Evolutionary conservation across 2,329 filamentous ascomycete species (phyloP).

Genomic region (Aspergillus neoniger): DNA sequence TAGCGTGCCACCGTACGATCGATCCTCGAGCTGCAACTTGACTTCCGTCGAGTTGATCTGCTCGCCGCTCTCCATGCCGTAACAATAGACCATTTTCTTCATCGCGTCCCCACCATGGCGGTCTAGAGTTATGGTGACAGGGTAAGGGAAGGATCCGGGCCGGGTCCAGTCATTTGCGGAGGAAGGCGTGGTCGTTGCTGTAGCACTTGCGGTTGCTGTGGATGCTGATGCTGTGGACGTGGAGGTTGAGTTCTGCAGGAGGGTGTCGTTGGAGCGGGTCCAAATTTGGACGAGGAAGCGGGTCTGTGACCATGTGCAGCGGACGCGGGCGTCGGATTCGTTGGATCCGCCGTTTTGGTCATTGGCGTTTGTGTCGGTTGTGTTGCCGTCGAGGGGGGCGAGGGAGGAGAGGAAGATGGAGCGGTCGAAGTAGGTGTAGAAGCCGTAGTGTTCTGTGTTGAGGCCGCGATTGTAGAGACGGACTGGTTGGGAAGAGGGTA

Average conservation of each 20-base stretch:
- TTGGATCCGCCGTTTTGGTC: conserved; percentile 51
- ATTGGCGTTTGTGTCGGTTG: conserved; percentile 45
- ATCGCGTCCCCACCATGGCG: conserved; percentile 58
- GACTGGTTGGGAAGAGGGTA: conserved; percentile 71
- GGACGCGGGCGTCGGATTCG: conserved; percentile 48
- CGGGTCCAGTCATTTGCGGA: conserved; percentile 51
- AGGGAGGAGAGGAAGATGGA: conserved; percentile 75
- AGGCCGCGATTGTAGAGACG: conserved; percentile 82
- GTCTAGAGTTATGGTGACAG: conserved; percentile 61
- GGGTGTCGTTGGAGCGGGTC: conserved; percentile 51
- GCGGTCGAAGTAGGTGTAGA: conserved; percentile 89
- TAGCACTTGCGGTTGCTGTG: conserved; percentile 16
- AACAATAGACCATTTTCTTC: conserved; percentile 63
- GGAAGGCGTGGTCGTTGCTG: conserved; percentile 23
- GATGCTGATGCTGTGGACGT: conserved; percentile 18
- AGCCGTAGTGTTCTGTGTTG: conserved; percentile 83
- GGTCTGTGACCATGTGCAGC: conserved; percentile 63
- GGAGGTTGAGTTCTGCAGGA: conserved; percentile 23
- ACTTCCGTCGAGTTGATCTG: conserved; percentile 49
- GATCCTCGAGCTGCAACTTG: conserved; percentile 55
- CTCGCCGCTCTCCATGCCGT: conserved; percentile 53
- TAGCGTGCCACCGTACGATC: conserved; percentile 52
- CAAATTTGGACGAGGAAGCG: conserved; percentile 64
- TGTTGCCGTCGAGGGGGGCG: conserved; percentile 46
- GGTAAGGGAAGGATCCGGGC: conserved; percentile 63